Base-by-base conservation (phyloP, 805 yeast genomes). In the Candida tibetensis region DNA sequence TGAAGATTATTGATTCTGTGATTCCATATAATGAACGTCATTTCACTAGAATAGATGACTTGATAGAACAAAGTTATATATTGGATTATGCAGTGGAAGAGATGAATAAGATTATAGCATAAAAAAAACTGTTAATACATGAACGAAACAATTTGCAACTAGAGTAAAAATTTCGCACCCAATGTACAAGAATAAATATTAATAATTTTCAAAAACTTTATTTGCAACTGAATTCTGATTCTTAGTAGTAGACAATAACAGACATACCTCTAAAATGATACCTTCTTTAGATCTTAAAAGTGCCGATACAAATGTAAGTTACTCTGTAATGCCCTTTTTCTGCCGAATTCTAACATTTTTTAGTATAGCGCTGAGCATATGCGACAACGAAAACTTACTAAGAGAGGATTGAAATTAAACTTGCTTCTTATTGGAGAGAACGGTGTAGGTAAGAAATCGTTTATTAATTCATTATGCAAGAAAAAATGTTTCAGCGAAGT, bases 21-120 rank as follows among this genome's bases (percentile, higher is more conserved):
- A 62, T 87, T 28, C 96, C 98, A 3, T 93, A 93, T 60, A 84
- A 85, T 45, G 88, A 86, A 53, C 79, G 98, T 52, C 99, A 93
- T 61, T 82, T 72, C 54, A 55, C 69, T 26, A 74, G 99, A 46
- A 65, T 87, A 18, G 95, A 85, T 45, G 88, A 77, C 29, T 65
- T 93, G 57, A 62, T 89, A 26, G 96, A 93, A 60, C 86, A 87
- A 56, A 88, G 95, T 55, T 91, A 76, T 53, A 71, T 87, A 32
- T 60, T 93, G 44, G 98, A 93, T 53, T 93, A 85, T 52, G 83
- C 90, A 5, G 74, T 90, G 39, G 80, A 79, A 37, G 85, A 85
- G 55, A 89, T 84, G 87, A 78, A 76, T 49, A 48, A 47, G 36
- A 15, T 40, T 18, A 32, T 30, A 10, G 39, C 32, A 17, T 40